A percentile compares a stretch with the other conserved stretches of the same genome.
These are phyloP conservation scores for Chalciporus chontae DNA, from an alignment of 768 basidiomycete genomes.

Conservation along the genomic window DNA sequence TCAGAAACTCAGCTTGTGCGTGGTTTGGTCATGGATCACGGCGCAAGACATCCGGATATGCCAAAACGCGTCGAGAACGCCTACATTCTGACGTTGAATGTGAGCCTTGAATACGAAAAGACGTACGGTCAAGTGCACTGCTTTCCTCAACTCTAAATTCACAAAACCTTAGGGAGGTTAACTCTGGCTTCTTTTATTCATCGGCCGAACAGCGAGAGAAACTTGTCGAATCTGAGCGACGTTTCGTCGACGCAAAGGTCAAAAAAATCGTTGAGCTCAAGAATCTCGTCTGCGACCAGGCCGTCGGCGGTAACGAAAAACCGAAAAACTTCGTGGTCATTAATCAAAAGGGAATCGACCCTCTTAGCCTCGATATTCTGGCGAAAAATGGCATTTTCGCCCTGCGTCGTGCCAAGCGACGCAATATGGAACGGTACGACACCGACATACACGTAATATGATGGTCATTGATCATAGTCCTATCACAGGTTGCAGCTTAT, in stretches of 20 bases:
- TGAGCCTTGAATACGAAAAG: conserved; percentile 98
- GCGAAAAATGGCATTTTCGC: conserved; percentile 97
- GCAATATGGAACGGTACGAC: conserved; percentile 94
- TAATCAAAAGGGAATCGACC: conserved; percentile 99
- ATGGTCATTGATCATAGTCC: conserved; percentile 21
- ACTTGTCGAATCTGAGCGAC: conserved; percentile 94
- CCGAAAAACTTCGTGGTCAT: conserved; percentile 88
- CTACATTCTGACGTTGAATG: conserved; percentile 91
- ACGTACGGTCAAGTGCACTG: conserved; percentile 62
- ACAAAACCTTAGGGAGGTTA: conserved; percentile 75
- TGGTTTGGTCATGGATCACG: conserved; percentile 96
- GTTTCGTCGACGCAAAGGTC: conserved; percentile 90
- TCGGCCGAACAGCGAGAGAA: conserved; percentile 98
- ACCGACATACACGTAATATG: conserved; percentile 30
- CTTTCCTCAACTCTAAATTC: conserved; percentile 15
- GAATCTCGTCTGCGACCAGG: conserved; percentile 92
- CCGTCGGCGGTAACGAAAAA: conserved; percentile 77
- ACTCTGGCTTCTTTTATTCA: conserved; percentile 99
- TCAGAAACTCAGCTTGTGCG: conserved; percentile 95
- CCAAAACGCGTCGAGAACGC: conserved; percentile 97
- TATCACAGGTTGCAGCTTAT: conserved; percentile 77
- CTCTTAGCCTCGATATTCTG: conserved; percentile 90
- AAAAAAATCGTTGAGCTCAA: conserved; percentile 97
- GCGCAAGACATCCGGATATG: conserved; percentile 98
- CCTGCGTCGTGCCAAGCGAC: conserved; percentile 89